Evolutionary conservation across 176 grass and related monocot species (phyloP).

Genomic region (Avena eriantha): DNA sequence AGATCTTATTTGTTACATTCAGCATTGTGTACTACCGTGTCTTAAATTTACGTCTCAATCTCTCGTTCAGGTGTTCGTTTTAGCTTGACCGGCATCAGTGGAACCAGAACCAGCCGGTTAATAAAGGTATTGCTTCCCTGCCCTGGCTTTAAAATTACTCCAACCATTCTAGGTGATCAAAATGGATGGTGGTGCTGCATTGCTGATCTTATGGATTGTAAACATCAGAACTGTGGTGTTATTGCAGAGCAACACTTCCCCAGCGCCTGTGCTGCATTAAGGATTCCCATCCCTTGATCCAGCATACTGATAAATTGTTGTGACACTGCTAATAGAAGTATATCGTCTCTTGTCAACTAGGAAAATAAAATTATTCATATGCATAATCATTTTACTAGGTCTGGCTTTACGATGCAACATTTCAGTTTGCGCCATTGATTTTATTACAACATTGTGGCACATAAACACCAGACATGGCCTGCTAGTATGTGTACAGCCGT

Average conservation of each 20-base stretch:
- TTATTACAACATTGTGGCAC: conserved; percentile 13
- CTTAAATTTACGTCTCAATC: not conserved
- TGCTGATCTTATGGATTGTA: not conserved
- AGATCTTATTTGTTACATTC: not conserved
- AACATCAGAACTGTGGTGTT: not conserved
- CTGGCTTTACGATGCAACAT: not conserved
- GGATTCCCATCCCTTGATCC: not conserved
- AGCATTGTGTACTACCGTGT: not conserved
- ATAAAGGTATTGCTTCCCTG: conserved; percentile 36
- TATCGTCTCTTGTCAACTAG: not conserved
- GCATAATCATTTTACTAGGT: not conserved
- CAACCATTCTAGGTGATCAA: not conserved
- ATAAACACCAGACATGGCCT: not conserved
- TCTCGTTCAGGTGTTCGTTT: conserved; percentile 40
- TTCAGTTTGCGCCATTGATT: not conserved
- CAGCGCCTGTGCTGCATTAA: not conserved
- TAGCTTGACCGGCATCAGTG: not conserved
- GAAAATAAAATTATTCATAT: not conserved
- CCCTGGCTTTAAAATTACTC: not conserved
- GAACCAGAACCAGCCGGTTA: not conserved
- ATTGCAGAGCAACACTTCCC: not conserved
- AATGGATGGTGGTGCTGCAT: not conserved
- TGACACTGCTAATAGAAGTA: not conserved
- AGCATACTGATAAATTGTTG: not conserved
- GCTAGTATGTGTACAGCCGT: not conserved